Evolutionary conservation across 352 stramenopile genomes (phyloP).

Genomic region (Globisporangium radiosum): DNA sequence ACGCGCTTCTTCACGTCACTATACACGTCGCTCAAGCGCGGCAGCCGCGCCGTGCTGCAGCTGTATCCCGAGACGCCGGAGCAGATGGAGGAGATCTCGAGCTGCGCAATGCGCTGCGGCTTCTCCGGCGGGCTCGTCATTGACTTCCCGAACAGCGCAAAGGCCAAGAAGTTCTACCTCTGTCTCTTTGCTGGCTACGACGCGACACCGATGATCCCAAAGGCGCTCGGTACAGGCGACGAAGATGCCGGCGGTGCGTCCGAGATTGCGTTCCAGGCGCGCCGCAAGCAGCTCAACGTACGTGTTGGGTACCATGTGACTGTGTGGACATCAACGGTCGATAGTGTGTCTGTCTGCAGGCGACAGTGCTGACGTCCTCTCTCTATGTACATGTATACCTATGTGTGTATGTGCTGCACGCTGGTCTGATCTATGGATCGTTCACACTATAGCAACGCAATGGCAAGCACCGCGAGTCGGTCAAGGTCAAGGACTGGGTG

Average conservation of each 20-base stretch:
- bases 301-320: slow-evolving; percentile 6
- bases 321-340: too few relatives aligned
- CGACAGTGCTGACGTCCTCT: background rate
- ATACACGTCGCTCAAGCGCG: slow-evolving; percentile 82
- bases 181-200: slow-evolving; percentile 95
- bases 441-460: slow-evolving; percentile 30
- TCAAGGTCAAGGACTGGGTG: slow-evolving; percentile 94
- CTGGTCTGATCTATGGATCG: too few relatives aligned
- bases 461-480: slow-evolving; percentile 37
- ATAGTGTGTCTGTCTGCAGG: background rate
- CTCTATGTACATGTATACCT: slow-evolving; percentile 5
- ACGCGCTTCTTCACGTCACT: slow-evolving; percentile 96
- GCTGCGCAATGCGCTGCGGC: slow-evolving; percentile 83
- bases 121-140: slow-evolving; percentile 97
- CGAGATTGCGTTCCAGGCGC: slow-evolving; percentile 59
- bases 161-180: slow-evolving; percentile 99
- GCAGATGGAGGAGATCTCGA: slow-evolving; percentile 93
- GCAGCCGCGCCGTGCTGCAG: slow-evolving; percentile 95
- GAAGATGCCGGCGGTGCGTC: slow-evolving; percentile 14
- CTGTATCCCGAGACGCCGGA: slow-evolving; percentile 98
- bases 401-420: background rate
- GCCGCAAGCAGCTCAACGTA: slow-evolving; percentile 49
- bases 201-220: slow-evolving; percentile 64
- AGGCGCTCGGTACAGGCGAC: slow-evolving; percentile 67
- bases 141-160: slow-evolving; percentile 98